Percentiles rank a stretch among this genome's conserved stretches.
Evolutionary conservation across 805 yeast species (phyloP).

Genomic region (Cyberlindnera petersonii): DNA sequence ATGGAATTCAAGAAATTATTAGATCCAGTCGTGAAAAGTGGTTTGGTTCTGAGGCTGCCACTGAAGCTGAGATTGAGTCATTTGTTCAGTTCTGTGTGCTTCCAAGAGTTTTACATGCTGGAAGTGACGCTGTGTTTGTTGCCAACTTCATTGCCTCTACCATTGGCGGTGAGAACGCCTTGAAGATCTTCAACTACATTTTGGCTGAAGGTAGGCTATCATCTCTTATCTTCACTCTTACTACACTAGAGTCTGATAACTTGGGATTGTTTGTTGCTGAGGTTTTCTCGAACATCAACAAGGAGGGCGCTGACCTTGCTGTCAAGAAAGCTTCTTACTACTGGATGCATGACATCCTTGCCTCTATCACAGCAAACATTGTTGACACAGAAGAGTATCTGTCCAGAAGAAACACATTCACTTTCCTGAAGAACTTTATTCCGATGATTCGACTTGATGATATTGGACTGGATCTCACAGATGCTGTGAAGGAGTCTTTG

Average conservation of each 20-base stretch:
- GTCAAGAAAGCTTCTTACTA: slow-evolving; percentile 40
- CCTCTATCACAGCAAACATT: slow-evolving; percentile 21
- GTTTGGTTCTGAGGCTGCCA: slow-evolving; percentile 32
- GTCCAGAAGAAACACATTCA: slow-evolving; percentile 76
- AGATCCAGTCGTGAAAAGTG: slow-evolving; percentile 34
- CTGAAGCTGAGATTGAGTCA: slow-evolving; percentile 24
- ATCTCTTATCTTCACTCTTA: slow-evolving; percentile 62
- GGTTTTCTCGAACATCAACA: slow-evolving; percentile 44
- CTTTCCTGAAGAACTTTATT: slow-evolving; percentile 63
- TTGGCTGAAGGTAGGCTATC: slow-evolving; percentile 46
- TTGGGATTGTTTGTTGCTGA: slow-evolving; percentile 69
- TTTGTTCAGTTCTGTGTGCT: slow-evolving; percentile 64
- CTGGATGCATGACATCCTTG: slow-evolving; percentile 52
- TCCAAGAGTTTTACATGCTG: slow-evolving; percentile 75
- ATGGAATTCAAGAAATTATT: slow-evolving; percentile 25
- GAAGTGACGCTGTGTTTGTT: slow-evolving; percentile 74
- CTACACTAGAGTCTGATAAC: slow-evolving; percentile 77
- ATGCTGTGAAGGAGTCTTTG: slow-evolving; percentile 44
- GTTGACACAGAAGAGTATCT: slow-evolving; percentile 55
- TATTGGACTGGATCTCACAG: slow-evolving; percentile 53
- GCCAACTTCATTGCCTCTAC: slow-evolving; percentile 56
- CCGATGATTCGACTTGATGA: slow-evolving; percentile 55
- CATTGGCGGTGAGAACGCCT: slow-evolving; percentile 40
- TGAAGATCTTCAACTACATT: slow-evolving; percentile 41
- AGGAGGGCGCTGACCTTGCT: slow-evolving; percentile 23